Evolutionary conservation across 2,329 filamentous ascomycete species (phyloP).

Genomic region (Colletotrichum paranaense): DNA sequence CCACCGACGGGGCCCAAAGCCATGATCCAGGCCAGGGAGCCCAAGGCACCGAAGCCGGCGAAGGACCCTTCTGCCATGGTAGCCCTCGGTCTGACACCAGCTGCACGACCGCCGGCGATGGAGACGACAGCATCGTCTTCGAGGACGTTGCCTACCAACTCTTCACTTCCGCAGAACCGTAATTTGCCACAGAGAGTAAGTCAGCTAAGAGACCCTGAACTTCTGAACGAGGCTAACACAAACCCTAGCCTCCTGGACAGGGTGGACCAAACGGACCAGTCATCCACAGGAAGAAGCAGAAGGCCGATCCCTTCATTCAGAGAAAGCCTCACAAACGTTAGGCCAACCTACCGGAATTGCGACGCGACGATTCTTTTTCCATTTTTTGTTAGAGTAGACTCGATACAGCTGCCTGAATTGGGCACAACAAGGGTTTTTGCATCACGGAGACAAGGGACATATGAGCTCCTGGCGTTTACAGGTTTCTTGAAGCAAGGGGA

Average conservation of each 20-base stretch:
- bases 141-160: conserved; percentile 28
- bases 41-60: conserved; percentile 41
- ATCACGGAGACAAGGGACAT: conserved; percentile 20
- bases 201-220: too few species aligned
- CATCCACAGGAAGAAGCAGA: conserved; percentile 50
- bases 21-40: conserved; percentile 6
- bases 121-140: conserved; percentile 18
- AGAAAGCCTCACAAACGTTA: conserved; percentile 44
- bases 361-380: conserved; percentile 25
- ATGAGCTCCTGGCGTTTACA: conserved; percentile 30
- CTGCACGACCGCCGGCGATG: conserved; percentile 52
- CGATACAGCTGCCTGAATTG: conserved; percentile 10
- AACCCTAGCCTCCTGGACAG: conserved; percentile 16
- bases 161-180: conserved; percentile 9
- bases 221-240: conserved; percentile 6
- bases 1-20: conserved; percentile 36
- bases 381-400: conserved; percentile 26
- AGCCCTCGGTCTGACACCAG: conserved; percentile 60
- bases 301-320: conserved; percentile 58
- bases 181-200: conserved; percentile 29
- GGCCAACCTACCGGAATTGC: not conserved
- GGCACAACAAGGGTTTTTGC: conserved; percentile 7
- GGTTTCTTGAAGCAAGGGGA: conserved; percentile 14
- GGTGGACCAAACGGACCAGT: conserved; percentile 30
- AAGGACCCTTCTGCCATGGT: conserved; percentile 65